Base-by-base conservation (phyloP, 1,284 basidiomycete species). In the Moesziomyces sp. region DNA sequence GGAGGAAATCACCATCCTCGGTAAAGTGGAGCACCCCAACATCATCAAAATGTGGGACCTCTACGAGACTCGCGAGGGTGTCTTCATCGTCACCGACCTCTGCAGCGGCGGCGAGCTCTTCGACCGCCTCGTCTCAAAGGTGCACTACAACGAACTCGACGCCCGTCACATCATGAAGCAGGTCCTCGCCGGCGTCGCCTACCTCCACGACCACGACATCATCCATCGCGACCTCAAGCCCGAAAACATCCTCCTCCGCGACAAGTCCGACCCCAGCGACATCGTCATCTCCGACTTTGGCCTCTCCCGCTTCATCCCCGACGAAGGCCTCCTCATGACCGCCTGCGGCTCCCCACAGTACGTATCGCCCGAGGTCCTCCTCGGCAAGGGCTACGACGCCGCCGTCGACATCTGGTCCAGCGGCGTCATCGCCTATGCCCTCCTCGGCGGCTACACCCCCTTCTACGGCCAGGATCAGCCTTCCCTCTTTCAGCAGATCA, bases 281-380 rank as follows among this genome's bases (percentile, higher is more conserved):
- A 68, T 84, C 19, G 80, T 79, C 52, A 83, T 84, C 46, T 80
- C 79, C 21, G 83, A 83, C 57, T 84, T 84, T 66, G 82, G 82
- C n/a, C 74, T 84, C 3, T 80, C 78, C 7, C 68, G 77, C 34
- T 76, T 84, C 50, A 80, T 83, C 45, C 79, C 80, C 0, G 74
- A 78, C 3, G 79, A 83, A 21, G 78, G 76, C 7, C 65, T 82
- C 6, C 64, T 84, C 44, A 76, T 83, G 68, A 83, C 80, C 10
- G 81, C 82, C 4, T 83, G 82, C 55, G 82, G 81, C 7, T 80
- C 78, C 26, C 82, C 83, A 0, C 79, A 84, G 46, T 84, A 84
- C 50, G 80, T 84, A 35, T 78, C 82, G 13, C 83, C 83, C 3
- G 83, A 84, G 57, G 79, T 84, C 21, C 66, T 84, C 1, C 74